These are phyloP conservation scores for Thalassia testudinum DNA, from an alignment of 116 monocot species.

Conservation along the genomic window DNA sequence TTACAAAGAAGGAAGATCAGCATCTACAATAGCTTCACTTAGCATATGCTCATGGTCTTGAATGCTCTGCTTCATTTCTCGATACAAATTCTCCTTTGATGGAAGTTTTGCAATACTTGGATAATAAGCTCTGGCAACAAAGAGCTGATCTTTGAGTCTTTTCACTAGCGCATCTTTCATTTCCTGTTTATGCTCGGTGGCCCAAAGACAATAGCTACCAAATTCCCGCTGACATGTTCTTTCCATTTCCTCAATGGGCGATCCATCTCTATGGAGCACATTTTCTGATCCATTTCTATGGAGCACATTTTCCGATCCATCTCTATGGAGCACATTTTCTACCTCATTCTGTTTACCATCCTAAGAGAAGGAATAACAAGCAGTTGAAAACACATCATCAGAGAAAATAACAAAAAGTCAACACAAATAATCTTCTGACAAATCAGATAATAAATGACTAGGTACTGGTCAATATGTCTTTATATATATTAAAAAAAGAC, in stretches of 20 bases:
- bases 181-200: constrained; percentile 50
- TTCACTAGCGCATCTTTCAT: constrained; percentile 74
- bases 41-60: constrained; percentile 88
- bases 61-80: constrained; percentile 74
- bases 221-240: constrained; percentile 59
- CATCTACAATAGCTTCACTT: constrained; percentile 65
- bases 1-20: constrained; percentile 76
- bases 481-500: no score
- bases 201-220: constrained; percentile 98
- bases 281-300: no score
- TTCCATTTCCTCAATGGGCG: constrained; percentile 21
- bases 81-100: constrained; percentile 40
- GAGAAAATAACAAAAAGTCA: no score
- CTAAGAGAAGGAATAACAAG: no score
- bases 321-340: no score
- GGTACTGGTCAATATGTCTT: no score
- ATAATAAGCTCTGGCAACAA: constrained; percentile 81
- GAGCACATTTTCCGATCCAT: no score
- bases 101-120: constrained; percentile 81
- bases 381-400: no score
- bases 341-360: no score
- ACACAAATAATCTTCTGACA: no score
- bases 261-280: no score
- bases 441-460: no score
- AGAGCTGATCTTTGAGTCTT: constrained; percentile 87